Evolutionary conservation across 2,329 filamentous ascomycete species (phyloP), one percentile per base, ranked within the genome.

Genomic region (Phaeoacremonium minimum): DNA sequence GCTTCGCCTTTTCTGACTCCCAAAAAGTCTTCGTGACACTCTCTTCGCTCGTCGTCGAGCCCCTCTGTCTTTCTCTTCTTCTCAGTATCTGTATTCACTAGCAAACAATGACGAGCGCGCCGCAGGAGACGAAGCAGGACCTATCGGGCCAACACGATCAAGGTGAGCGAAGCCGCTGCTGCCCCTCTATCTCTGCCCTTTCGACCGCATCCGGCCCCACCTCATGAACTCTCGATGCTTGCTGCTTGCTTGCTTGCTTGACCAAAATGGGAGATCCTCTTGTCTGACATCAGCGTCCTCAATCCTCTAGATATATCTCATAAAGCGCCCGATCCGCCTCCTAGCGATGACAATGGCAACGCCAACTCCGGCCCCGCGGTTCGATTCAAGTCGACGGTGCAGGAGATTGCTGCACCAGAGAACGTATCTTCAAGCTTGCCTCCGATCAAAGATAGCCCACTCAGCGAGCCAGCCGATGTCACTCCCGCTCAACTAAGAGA

Each of bases 341-440:
- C 41, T 31, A 33, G 37, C 37, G 40, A 52, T 46, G 52, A 50
- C 47, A 42, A 28, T 37, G 33, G 35, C 48, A 47, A 41, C 39
- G 45, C 45, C 47, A 52, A 60, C 40, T 53, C 55, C 32, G 52
- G 60, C 37, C 67, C 69, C 38, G 68, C 76, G 40, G 85, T 89
- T 37, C 83, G 84, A 40, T 90, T 89, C 59, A 80, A 83, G 37
- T 79, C 83, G 18, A 70, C 75, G 44, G 77, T 83, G 42, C 71
- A 88, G 54, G 82, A 88, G 59, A 87, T 88, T 49, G 67, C 75
- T 40, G 75, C 78, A 6, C 53, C 58, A 34, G 51, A 57, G 44
- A 48, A 51, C 37, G 43, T 52, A 33, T 45, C 49, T 11, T 45
- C 40, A 18, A 30, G 45, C 19, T 48, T 46, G 28, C 40, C 47